These are phyloP conservation scores for Plasmopara halstedii DNA, from an alignment of 352 stramenopile genomes.

Conservation along the genomic window DNA sequence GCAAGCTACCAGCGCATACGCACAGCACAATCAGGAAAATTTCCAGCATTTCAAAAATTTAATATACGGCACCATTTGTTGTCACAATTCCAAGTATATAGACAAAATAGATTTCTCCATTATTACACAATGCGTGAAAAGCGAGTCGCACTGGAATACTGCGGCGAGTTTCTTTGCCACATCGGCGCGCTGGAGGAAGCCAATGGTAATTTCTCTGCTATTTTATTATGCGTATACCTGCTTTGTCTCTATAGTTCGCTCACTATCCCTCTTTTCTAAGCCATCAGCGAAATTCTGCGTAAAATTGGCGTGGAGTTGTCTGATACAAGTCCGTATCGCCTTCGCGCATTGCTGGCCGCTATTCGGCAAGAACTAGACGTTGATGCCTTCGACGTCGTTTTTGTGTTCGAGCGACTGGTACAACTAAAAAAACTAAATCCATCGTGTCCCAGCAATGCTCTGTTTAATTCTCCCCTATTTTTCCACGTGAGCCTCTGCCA, in stretches of 20 bases:
- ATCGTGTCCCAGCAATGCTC: constrained; percentile 11
- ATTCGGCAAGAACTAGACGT: constrained; percentile 42
- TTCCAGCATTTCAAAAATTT: no score
- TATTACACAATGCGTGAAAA: constrained; percentile 16
- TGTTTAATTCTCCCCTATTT: constrained; percentile 59
- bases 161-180: constrained; percentile 45
- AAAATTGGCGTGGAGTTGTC: constrained; percentile 38
- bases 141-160: constrained; percentile 31
- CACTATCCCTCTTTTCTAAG: constrained; percentile 8
- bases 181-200: constrained; percentile 35
- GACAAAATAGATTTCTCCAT: not conserved
- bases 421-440: constrained; percentile 41
- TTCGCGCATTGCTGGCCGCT: constrained; percentile 39
- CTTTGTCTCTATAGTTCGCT: not conserved
- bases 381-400: constrained; percentile 39
- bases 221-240: not conserved
- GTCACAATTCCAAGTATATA: no score
- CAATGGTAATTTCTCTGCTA: constrained; percentile 15
- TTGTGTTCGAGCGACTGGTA: constrained; percentile 58
- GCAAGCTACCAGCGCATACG: no score
- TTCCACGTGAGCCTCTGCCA: constrained; percentile 37
- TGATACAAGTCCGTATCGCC: constrained; percentile 39
- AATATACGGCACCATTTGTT: no score
- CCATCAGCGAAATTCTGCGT: constrained; percentile 31
- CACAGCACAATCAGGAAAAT: no score